Evolutionary conservation across 768 basidiomycete species (phyloP), one percentile per base, ranked within the genome.

Genomic region (Termitomyces sp.): DNA sequence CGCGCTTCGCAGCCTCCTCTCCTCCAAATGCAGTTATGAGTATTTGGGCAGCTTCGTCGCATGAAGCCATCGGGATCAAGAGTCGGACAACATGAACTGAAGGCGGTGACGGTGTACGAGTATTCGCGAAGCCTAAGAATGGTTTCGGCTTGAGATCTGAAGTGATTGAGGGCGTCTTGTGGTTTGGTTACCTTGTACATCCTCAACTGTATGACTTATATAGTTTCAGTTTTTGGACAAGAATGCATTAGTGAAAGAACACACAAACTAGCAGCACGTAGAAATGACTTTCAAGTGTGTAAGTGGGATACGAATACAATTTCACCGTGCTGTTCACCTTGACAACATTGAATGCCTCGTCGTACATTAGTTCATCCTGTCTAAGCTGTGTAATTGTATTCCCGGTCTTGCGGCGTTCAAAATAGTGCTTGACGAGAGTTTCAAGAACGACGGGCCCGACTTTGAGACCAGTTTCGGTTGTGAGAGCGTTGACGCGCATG

Each of bases 371-470:
- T 66, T 94, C 89, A 51, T 92, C 86, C 64, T 85, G 79, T 63
- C 82, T 76, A 55, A 90, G 72, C 37, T 75, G 74, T 14, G 79
- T 81, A 44, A 71, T 72, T 3, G 77, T 74, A 47, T 69, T 71
- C 19, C 75, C 70, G 38, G 72, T 74, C 70, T 75, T 83, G 47
- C 83, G 69, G 14, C 84, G 80, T 43, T 88, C 86, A 47, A 95
- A 82, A 69, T 92, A 95, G 67, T 95, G 92, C 68, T 88, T 89
- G 65, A 93, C 77, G n/a, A 93, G 77, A 0, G 89, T 91, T 62
- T 86, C 88, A 21, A 92, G 66, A 34, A 90, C 76, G 53, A 90
- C 69, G 4, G 90, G 89, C 0, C 86, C 90, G n/a, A 89, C 74
- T 64, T 76, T 80, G 58, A 90, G 69, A 38, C 86, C 82, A 27